phyloP scores from a whole-genome alignment of 768 basidiomycete genomes.

The Podaxis carcinomalis region DNA sequence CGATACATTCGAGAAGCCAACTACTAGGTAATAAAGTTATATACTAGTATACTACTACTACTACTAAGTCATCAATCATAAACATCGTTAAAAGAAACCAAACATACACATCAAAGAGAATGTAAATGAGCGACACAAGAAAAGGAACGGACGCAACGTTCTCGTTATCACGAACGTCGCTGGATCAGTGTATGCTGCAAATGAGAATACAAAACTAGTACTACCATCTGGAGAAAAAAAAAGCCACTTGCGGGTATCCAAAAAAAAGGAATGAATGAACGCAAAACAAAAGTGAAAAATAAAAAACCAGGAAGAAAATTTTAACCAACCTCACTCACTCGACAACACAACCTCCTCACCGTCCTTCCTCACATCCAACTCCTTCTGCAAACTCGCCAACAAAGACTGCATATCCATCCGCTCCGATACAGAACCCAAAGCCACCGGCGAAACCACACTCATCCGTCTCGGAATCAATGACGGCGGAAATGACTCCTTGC shows the following conservation, averaged over 20 bases:
- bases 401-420: conserved; percentile 1
- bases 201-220: neutral
- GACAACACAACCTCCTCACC: neutral
- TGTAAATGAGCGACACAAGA: neutral
- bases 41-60: neutral
- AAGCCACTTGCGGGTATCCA: neutral
- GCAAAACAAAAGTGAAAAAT: neutral
- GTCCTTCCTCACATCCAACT: neutral
- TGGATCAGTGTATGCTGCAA: neutral
- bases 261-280: neutral
- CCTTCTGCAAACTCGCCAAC: neutral
- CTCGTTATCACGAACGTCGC: neutral
- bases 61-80: neutral
- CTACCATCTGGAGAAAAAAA: neutral
- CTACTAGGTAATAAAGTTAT: neutral
- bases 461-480: conserved; percentile 1
- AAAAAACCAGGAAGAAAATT: neutral
- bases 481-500: neutral
- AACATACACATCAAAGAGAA: neutral
- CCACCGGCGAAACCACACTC: neutral
- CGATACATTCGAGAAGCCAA: neutral
- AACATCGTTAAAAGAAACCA: neutral
- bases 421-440: neutral
- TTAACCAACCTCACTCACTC: neutral
- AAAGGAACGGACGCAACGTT: neutral